These are phyloP conservation scores for Thelephora terrestris DNA, from an alignment of 1,284 basidiomycete genomes.

Conservation along the genomic window DNA sequence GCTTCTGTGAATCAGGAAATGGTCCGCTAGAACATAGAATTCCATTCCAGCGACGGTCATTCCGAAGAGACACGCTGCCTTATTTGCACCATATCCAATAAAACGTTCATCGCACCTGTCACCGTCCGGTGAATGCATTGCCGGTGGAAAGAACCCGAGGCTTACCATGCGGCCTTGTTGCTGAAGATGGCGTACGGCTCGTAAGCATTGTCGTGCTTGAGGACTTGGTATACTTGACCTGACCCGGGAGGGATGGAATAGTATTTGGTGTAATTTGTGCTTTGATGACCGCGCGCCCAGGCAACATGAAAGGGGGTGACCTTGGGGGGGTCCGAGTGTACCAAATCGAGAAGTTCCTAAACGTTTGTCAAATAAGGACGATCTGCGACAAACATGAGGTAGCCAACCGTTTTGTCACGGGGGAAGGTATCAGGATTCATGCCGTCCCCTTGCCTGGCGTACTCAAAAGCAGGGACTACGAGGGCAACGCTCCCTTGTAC, in stretches of 20 bases:
- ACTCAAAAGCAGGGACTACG: constrained; percentile 77
- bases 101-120: constrained; percentile 83
- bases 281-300: constrained; percentile 73
- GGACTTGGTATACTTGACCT: constrained; percentile 65
- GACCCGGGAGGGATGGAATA: constrained; percentile 41
- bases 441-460: constrained; percentile 50
- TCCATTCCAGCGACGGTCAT: constrained; percentile 59
- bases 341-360: neutral
- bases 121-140: neutral
- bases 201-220: constrained; percentile 67
- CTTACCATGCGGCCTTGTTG: constrained; percentile 63
- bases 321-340: constrained; percentile 23
- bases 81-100: constrained; percentile 73
- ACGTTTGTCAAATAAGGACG: neutral
- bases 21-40: constrained; percentile 74
- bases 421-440: constrained; percentile 51
- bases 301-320: constrained; percentile 67
- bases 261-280: constrained; percentile 65
- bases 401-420: constrained; percentile 44
- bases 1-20: constrained; percentile 80
- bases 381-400: constrained; percentile 3
- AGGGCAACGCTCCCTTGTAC: constrained; percentile 51
- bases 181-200: constrained; percentile 79
- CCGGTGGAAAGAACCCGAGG: constrained; percentile 6
- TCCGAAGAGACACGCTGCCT: constrained; percentile 57